phyloP scores from a whole-genome alignment of 208 protist species.

The Acanthamoeba lenticulata region DNA sequence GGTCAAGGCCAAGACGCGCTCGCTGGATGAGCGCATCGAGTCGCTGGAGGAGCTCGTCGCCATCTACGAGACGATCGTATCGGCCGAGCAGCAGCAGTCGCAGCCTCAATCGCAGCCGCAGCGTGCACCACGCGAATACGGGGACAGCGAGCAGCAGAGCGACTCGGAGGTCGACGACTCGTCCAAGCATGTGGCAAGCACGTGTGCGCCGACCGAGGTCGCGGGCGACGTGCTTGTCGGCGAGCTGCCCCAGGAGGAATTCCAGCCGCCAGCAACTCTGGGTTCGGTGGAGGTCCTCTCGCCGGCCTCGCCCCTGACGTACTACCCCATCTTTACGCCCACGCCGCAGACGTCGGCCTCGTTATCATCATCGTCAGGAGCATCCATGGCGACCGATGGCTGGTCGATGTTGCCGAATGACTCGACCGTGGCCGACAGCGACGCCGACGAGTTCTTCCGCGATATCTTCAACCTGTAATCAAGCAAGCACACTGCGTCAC shows the following conservation, averaged over 20 bases:
- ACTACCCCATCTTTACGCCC: too few relatives aligned
- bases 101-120: not conserved
- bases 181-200: too few relatives aligned
- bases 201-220: too few relatives aligned
- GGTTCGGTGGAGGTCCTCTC: too few relatives aligned
- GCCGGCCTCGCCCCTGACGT: too few relatives aligned
- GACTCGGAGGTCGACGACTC: too few relatives aligned
- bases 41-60: conserved; percentile 26
- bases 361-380: not conserved
- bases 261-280: too few relatives aligned
- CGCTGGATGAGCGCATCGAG: not conserved
- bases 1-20: conserved; percentile 6
- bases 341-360: not conserved
- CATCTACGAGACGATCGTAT: conserved; percentile 5
- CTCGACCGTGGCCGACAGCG: not conserved
- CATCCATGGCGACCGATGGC: too few relatives aligned
- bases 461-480: not conserved
- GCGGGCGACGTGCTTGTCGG: too few relatives aligned
- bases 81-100: not conserved
- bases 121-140: not conserved
- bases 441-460: conserved; percentile 29
- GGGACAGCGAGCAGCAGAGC: too few relatives aligned
- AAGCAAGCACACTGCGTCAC: too few relatives aligned
- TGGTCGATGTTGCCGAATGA: not conserved
- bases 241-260: too few relatives aligned